Percentiles rank a stretch among this genome's conserved stretches.
These are phyloP conservation scores for Talinum fruticosum DNA, from an alignment of 148 eudicot species.

Conservation along the genomic window DNA sequence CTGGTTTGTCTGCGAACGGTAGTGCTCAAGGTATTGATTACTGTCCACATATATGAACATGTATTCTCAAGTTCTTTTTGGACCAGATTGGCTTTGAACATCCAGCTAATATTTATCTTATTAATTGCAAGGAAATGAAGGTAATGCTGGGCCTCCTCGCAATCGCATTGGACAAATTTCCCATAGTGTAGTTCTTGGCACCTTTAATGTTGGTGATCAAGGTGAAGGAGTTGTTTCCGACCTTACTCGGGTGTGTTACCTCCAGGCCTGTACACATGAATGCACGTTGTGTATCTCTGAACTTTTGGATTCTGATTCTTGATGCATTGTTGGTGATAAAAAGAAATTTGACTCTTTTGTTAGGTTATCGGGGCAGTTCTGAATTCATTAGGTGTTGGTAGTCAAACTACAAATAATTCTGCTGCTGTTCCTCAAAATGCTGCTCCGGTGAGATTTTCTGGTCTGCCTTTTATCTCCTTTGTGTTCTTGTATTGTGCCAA, in stretches of 20 bases:
- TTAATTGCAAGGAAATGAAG: conserved; percentile 52
- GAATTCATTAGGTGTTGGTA: conserved; percentile 76
- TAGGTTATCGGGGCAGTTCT: conserved; percentile 94
- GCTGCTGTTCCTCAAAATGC: conserved; percentile 33
- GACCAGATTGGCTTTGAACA: neutral
- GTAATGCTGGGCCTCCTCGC: conserved; percentile 52
- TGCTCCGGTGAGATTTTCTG: conserved; percentile 27
- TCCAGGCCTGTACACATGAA: conserved; percentile 7
- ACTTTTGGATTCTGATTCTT: conserved; percentile 4
- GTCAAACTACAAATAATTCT: conserved; percentile 31
- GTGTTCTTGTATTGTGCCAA: conserved; percentile 6
- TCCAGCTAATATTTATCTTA: conserved; percentile 9
- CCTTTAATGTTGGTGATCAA: conserved; percentile 74
- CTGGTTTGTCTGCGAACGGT: conserved; percentile 23
- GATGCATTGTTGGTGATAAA: neutral
- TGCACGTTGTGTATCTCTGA: neutral
- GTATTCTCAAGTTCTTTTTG: neutral
- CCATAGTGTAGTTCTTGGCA: conserved; percentile 84
- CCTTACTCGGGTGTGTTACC: conserved; percentile 59
- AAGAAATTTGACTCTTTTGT: neutral
- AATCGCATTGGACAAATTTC: conserved; percentile 73
- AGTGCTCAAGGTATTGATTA: conserved; percentile 43
- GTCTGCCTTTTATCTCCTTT: conserved; percentile 26
- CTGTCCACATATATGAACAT: neutral
- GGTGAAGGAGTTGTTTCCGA: conserved; percentile 71